Conservation (phyloP, 345 rosid species). For the Linum tenue region DNA sequence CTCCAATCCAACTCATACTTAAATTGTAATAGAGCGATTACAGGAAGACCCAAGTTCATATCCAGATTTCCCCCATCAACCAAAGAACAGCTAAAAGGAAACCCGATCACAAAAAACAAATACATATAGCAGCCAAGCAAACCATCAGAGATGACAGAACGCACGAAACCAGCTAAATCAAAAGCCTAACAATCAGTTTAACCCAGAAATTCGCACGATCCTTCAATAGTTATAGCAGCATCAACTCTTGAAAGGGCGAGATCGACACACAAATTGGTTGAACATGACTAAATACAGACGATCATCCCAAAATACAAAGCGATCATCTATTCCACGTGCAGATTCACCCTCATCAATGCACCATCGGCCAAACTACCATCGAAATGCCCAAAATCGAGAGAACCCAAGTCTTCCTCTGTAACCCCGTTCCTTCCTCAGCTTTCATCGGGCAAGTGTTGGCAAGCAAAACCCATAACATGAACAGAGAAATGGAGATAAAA, state of each 20-base stretch:
- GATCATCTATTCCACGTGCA: constrained; percentile 11
- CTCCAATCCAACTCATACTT: not conserved
- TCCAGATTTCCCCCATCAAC: not conserved
- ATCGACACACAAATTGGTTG: constrained; percentile 4
- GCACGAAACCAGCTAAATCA: not conserved
- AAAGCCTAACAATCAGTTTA: not conserved
- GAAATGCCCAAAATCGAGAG: constrained; percentile 5
- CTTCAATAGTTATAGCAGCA: not conserved
- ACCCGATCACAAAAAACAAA: not conserved
- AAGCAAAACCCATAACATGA: too few species aligned
- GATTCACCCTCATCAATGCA: constrained; percentile 21
- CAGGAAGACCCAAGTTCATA: not conserved
- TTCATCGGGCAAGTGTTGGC: not conserved
- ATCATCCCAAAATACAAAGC: constrained; percentile 8
- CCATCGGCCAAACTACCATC: constrained; percentile 6
- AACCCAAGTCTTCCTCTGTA: not conserved
- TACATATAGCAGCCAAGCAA: not conserved
- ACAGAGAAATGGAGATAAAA: not conserved
- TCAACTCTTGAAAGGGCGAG: not conserved
- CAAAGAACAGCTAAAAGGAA: not conserved
- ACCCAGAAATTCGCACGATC: not conserved
- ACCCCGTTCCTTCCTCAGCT: not conserved
- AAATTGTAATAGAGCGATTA: not conserved
- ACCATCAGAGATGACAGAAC: not conserved
- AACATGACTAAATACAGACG: constrained; percentile 9